Percentiles rank a stretch among this genome's conserved stretches.
phyloP scores from a whole-genome alignment of 345 rosid species.

The Gossypium ekmanianum region DNA sequence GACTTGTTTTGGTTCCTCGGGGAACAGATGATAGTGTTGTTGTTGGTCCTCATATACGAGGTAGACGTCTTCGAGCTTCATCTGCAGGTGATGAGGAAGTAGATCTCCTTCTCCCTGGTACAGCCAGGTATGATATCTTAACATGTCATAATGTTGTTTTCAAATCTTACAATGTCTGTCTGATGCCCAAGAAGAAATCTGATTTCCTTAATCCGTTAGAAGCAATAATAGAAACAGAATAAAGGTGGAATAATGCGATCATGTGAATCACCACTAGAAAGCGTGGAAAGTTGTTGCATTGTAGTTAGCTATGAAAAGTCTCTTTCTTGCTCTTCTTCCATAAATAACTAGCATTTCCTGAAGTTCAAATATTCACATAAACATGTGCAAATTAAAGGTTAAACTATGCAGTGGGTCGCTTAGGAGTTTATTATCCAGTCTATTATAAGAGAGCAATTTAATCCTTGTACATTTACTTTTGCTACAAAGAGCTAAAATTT shows the following conservation, averaged over 20 bases:
- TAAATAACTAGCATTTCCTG: not conserved
- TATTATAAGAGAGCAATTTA: not conserved
- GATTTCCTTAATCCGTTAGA: not conserved
- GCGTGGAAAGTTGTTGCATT: not conserved
- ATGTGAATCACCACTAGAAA: not conserved
- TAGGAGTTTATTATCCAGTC: too few relatives aligned
- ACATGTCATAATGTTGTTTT: constrained; percentile 9
- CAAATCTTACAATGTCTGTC: not conserved
- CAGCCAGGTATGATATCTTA: constrained; percentile 68
- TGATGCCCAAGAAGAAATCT: not conserved
- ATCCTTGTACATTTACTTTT: not conserved
- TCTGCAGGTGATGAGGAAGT: constrained; percentile 89
- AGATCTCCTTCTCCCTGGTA: constrained; percentile 97
- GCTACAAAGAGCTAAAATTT: not conserved
- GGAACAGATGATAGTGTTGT: constrained; percentile 69
- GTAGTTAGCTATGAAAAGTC: not conserved
- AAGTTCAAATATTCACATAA: not conserved
- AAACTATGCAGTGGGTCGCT: not conserved
- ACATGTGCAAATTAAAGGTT: not conserved
- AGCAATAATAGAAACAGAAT: not conserved
- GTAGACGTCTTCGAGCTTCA: constrained; percentile 80
- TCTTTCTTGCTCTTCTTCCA: constrained; percentile 3
- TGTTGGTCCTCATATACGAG: constrained; percentile 86
- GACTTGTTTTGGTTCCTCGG: constrained; percentile 86
- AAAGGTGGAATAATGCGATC: not conserved